Evolutionary conservation across 2,329 filamentous ascomycete species (phyloP).

Genomic region (Aphanoascus verrucosus): DNA sequence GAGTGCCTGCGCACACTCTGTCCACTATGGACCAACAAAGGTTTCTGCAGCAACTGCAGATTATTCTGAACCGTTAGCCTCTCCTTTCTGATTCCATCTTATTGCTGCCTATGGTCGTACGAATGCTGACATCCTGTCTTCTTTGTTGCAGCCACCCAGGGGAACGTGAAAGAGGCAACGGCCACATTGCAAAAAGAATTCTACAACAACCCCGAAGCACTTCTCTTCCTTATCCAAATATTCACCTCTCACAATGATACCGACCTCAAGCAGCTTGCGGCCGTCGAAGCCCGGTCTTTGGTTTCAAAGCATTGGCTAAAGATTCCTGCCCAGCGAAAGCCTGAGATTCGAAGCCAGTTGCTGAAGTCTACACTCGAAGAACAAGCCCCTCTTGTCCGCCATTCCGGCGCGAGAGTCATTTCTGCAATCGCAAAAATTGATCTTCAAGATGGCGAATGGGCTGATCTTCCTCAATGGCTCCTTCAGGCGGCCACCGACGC

Average conservation of each 20-base stretch:
- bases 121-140: constrained; percentile 12
- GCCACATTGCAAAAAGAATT: constrained; percentile 85
- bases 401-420: constrained; percentile 79
- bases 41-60: constrained; percentile 77
- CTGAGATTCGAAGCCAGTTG: constrained; percentile 67
- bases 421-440: constrained; percentile 78
- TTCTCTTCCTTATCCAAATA: constrained; percentile 79
- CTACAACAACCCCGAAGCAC: constrained; percentile 74
- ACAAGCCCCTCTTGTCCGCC: constrained; percentile 62
- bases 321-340: constrained; percentile 64
- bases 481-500: constrained; percentile 66
- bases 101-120: background rate
- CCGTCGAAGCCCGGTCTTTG: constrained; percentile 76
- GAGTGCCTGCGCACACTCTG: background rate
- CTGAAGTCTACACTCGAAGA: constrained; percentile 77
- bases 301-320: constrained; percentile 77
- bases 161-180: constrained; percentile 80
- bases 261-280: constrained; percentile 75
- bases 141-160: constrained; percentile 60
- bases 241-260: constrained; percentile 63
- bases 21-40: constrained; percentile 64
- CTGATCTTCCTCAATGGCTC: constrained; percentile 66
- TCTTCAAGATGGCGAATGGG: constrained; percentile 76
- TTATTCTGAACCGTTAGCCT: constrained; percentile 71
- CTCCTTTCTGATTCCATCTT: background rate